A percentile compares a stretch with the other conserved stretches of the same genome.
Evolutionary conservation across 1,284 basidiomycete species (phyloP).

Genomic region (Cryptococcus sp.): DNA sequence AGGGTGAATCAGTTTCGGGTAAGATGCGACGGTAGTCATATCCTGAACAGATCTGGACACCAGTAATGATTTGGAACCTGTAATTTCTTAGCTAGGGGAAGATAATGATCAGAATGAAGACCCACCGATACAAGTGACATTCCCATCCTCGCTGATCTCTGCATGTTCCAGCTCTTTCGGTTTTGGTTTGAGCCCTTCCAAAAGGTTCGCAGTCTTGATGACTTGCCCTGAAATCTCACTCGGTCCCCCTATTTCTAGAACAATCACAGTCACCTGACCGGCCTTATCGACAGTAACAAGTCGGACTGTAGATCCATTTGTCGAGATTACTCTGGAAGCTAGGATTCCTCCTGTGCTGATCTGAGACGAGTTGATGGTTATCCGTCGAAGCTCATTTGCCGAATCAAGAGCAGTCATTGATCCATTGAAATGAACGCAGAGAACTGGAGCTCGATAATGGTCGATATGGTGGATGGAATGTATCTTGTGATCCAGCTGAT

Average conservation of each 20-base stretch:
- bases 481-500: constrained; percentile 5
- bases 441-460: constrained; percentile 8
- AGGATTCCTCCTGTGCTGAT: neutral
- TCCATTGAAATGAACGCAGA: constrained; percentile 11
- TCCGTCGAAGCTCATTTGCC: neutral
- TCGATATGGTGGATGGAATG: constrained; percentile 15
- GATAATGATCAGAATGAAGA: neutral
- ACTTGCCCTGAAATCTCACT: neutral
- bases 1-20: neutral
- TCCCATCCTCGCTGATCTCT: neutral
- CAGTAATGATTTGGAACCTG: neutral
- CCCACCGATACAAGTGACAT: neutral
- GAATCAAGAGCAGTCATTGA: constrained; percentile 17
- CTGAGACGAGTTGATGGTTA: neutral
- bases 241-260: constrained; percentile 2
- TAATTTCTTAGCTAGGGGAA: neutral
- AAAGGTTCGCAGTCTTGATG: neutral
- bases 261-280: constrained; percentile 8
- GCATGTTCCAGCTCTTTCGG: neutral
- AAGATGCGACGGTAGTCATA: neutral
- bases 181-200: neutral
- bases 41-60: constrained; percentile 5
- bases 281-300: constrained; percentile 8
- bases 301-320: neutral
- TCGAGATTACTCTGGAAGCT: constrained; percentile 4